phyloP scores from a whole-genome alignment of 2,329 filamentous ascomycete species.

The Colletotrichum sp. region DNA sequence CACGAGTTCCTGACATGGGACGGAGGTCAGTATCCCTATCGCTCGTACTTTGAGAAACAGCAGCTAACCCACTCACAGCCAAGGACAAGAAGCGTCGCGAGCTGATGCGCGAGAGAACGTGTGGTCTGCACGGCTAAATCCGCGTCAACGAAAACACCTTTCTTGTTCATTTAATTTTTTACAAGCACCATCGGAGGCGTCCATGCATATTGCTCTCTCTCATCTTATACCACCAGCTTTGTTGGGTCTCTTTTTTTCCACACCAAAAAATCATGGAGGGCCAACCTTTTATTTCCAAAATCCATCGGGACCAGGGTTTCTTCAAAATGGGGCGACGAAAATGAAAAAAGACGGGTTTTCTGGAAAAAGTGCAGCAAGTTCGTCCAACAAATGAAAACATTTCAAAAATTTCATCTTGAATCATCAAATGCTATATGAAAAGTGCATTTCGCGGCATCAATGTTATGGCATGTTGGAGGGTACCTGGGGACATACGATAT shows the following conservation, averaged over 20 bases:
- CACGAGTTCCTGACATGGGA: slow-evolving; percentile 95
- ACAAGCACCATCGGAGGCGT: slow-evolving; percentile 11
- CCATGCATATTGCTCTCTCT: slow-evolving; percentile 20
- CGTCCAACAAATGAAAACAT: neutral
- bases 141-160: neutral
- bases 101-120: slow-evolving; percentile 68
- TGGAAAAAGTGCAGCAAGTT: neutral
- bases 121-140: slow-evolving; percentile 38
- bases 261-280: neutral
- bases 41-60: neutral
- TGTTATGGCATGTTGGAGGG: neutral
- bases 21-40: slow-evolving; percentile 59
- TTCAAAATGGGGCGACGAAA: slow-evolving; percentile 1
- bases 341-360: neutral
- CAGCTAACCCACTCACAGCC: slow-evolving; percentile 49
- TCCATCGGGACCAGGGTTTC: slow-evolving; percentile 13
- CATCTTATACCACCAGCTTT: slow-evolving; percentile 22
- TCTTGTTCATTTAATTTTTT: slow-evolving; percentile 13
- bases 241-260: neutral
- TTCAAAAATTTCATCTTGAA: neutral
- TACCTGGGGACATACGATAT: neutral
- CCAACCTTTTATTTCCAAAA: neutral
- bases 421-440: neutral
- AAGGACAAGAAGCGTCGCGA: slow-evolving; percentile 73
- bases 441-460: neutral